Base-by-base conservation (phyloP, 2,329 filamentous ascomycete genomes). In the Monosporascus sp. region DNA sequence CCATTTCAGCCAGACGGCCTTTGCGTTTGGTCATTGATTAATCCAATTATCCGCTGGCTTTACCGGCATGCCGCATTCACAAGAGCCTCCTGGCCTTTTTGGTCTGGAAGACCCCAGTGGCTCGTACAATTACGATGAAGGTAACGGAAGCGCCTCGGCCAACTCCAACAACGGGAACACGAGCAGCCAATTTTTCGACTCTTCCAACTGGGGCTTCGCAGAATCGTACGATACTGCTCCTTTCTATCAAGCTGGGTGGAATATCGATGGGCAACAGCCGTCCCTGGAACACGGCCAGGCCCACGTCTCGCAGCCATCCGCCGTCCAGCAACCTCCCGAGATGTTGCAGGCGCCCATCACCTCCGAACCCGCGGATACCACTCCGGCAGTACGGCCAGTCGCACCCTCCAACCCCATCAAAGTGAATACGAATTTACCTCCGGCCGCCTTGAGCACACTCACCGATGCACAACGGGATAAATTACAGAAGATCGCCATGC, bases 401-500 rank as follows among this genome's bases (percentile, higher is more conserved):
- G 58, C 59, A 36, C 53, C 69, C 46, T 56, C 65, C 6, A 57
- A 61, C 54, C 57, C 60, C 45, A 57, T 67, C 56, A 61, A 70
- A 31, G 46, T 60, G n/a, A 61, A 58, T 43, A 53, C 59, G 19
- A 57, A 66, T 41, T 60, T 68, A 17, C 54, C 67, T 31, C 64
- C 71, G 47, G 65, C 67, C 37, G 61, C 69, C 16, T 64, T 75
- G 49, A 72, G 68, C 58, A 69, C 68, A 4, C 70, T 86, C 52
- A 85, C 81, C 37, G 77, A 78, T 34, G 81, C 81, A 24, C 78
- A 84, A 65, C 80, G 83, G 63, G 82, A 85, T 64, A 78, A 81
- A 63, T 72, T 86, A 47, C 80, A 79, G 60, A 82, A 76, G 57
- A 85, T 86, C 64, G 83, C 83, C 60, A 86, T 86, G 82, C 83